Conservation (phyloP, 2,329 filamentous ascomycete species). For the Colletotrichum horii region DNA sequence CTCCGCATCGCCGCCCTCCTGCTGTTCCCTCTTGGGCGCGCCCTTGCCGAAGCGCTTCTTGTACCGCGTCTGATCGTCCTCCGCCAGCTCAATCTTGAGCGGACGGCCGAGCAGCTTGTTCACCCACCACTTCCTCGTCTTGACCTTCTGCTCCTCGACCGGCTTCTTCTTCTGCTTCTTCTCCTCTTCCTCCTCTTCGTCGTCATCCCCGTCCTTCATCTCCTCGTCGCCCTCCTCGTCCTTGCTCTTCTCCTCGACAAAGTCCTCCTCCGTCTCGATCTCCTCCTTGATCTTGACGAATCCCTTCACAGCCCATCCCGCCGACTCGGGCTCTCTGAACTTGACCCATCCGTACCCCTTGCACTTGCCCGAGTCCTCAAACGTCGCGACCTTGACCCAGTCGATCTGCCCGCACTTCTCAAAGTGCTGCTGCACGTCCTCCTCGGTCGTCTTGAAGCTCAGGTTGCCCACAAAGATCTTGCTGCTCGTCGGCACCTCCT, state of each 20-base stretch:
- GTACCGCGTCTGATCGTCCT: slow-evolving; percentile 87
- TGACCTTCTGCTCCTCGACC: slow-evolving; percentile 52
- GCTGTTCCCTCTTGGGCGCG: slow-evolving; percentile 46
- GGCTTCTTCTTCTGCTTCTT: slow-evolving; percentile 36
- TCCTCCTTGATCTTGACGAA: slow-evolving; percentile 76
- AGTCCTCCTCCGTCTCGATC: slow-evolving; percentile 67
- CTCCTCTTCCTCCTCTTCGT: slow-evolving; percentile 36
- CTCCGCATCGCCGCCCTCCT: slow-evolving; percentile 26
- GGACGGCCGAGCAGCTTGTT: slow-evolving; percentile 81
- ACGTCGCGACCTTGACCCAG: slow-evolving; percentile 88
- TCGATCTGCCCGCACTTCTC: slow-evolving; percentile 82
- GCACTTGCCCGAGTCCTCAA: slow-evolving; percentile 96
- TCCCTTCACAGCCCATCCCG: slow-evolving; percentile 75
- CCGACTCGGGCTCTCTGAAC: slow-evolving; percentile 80
- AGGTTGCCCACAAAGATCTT: slow-evolving; percentile 94
- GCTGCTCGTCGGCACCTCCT: slow-evolving; percentile 63
- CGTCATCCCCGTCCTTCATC: slow-evolving; percentile 40
- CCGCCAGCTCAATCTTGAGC: slow-evolving; percentile 90
- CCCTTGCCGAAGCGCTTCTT: slow-evolving; percentile 92
- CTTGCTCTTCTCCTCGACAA: slow-evolving; percentile 50
- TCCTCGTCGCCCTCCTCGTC: slow-evolving; percentile 42
- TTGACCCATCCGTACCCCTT: slow-evolving; percentile 97
- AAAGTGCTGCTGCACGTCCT: slow-evolving; percentile 82
- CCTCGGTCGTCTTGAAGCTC: slow-evolving; percentile 80
- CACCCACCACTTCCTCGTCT: slow-evolving; percentile 79